Evolutionary conservation across 352 stramenopile genomes (phyloP), one percentile per base, ranked within the genome.

Genomic region (Globisporangium takayamanum): DNA sequence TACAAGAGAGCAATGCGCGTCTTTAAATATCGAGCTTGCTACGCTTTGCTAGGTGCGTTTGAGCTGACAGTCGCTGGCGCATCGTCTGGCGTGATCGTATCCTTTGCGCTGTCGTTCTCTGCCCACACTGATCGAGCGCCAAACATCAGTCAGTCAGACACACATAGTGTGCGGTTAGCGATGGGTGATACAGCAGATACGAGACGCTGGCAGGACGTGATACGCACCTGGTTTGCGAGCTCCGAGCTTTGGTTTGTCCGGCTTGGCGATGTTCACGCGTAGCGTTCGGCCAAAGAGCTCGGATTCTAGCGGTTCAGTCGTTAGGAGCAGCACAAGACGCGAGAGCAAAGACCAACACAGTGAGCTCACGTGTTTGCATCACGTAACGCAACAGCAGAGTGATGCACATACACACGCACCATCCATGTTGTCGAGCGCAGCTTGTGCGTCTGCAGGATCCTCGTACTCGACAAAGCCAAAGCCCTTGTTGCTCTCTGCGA

Each of bases 341-440:
- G 30, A 36, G 30, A 4, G 30, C 30, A 36, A 36, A 4, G 30
- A 36, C 22, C 30, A 36, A 36, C 33, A 12, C 33, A 39, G 33
- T 49, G 20, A 49, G 44, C 41, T 22, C 41, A 47, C 14, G 7
- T 5, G 41, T 47, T 47, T 47, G 41, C 15, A 47, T 20, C 18
- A 20, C 18, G 14, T 0, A n/a, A n/a, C 7, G 15, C 14, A 1
- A 18, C 7, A 5, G 12, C 8, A 1, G 7, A 47, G 5, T 7
- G 30, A 54, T 5, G 5, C 25, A 25, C 3, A 59, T 22, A 58
- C 5, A 15, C 7, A 58, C 61, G n/a, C 61, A 81, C 92, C 91
- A 61, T 98, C 87, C 92, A 98, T 97, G 73, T 98, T 98, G 59
- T 98, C 95, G 61, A 97, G 96, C 37, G 93, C 94, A 61, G 92